These are phyloP conservation scores for Xylaria sp. DNA, from an alignment of 2,329 filamentous ascomycete species.

Conservation along the genomic window DNA sequence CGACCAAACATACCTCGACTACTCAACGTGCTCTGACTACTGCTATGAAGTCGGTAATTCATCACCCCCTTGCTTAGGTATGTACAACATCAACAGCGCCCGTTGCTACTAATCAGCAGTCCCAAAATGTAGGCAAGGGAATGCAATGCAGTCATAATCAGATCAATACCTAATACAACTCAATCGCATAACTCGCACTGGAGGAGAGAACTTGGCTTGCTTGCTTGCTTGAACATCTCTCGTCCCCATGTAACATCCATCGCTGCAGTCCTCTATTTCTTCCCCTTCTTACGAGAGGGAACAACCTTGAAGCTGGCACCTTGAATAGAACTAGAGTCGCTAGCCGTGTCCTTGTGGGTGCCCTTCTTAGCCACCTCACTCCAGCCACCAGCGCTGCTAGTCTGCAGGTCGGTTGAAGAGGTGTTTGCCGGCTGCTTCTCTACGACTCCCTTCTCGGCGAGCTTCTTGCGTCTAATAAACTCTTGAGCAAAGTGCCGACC, in stretches of 20 bases:
- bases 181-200: not conserved
- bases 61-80: not conserved
- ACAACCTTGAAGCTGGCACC: slow-evolving; percentile 83
- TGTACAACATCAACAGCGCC: not conserved
- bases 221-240: not conserved
- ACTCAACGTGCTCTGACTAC: not conserved
- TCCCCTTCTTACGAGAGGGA: slow-evolving; percentile 84
- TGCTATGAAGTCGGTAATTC: not conserved
- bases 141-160: not conserved
- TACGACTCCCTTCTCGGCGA: slow-evolving; percentile 86
- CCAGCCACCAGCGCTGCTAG: slow-evolving; percentile 63
- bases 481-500: slow-evolving; percentile 91
- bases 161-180: not conserved
- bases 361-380: slow-evolving; percentile 97
- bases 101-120: too few relatives aligned
- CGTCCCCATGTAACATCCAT: not conserved
- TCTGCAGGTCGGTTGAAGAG: slow-evolving; percentile 39
- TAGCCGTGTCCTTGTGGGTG: slow-evolving; percentile 44
- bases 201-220: not conserved
- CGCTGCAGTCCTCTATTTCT: slow-evolving; percentile 46
- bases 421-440: slow-evolving; percentile 61
- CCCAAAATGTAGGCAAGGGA: not conserved
- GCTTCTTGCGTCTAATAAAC: slow-evolving; percentile 85
- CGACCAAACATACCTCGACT: too few relatives aligned
- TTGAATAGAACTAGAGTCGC: slow-evolving; percentile 38